These are phyloP conservation scores for Curvularia hawaiiensis DNA, from an alignment of 2,329 filamentous ascomycete species.

Conservation along the genomic window DNA sequence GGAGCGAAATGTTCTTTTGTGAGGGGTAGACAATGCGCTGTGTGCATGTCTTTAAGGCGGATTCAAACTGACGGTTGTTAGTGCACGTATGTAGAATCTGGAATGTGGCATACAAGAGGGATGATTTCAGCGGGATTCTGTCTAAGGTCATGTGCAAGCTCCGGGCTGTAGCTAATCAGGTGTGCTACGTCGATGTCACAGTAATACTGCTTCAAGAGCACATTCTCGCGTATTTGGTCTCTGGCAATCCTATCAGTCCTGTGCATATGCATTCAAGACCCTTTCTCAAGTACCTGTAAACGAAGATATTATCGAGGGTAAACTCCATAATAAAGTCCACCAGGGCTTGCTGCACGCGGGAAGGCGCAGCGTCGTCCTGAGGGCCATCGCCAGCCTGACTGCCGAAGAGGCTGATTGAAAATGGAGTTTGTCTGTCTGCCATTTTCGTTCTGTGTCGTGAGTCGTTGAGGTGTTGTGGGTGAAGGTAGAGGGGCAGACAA, in stretches of 20 bases:
- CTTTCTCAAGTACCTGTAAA: slow-evolving; percentile 70
- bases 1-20: slow-evolving; percentile 69
- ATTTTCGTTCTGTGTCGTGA: slow-evolving; percentile 27
- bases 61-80: slow-evolving; percentile 73
- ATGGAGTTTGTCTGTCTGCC: slow-evolving; percentile 80
- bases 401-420: slow-evolving; percentile 79
- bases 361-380: slow-evolving; percentile 40
- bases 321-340: slow-evolving; percentile 94
- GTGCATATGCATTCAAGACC: background rate
- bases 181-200: slow-evolving; percentile 97
- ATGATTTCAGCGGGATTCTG: slow-evolving; percentile 93
- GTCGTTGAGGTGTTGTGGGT: slow-evolving; percentile 20
- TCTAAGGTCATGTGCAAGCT: slow-evolving; percentile 85
- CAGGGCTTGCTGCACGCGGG: slow-evolving; percentile 72
- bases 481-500: slow-evolving; percentile 22
- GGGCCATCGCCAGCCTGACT: slow-evolving; percentile 45
- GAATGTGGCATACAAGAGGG: slow-evolving; percentile 69
- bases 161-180: slow-evolving; percentile 94
- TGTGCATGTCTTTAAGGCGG: slow-evolving; percentile 86
- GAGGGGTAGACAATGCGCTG: slow-evolving; percentile 91
- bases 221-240: slow-evolving; percentile 95
- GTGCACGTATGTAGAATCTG: background rate
- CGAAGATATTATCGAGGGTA: slow-evolving; percentile 89
- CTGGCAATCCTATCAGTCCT: slow-evolving; percentile 57
- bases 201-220: slow-evolving; percentile 89